Evolutionary conservation across 345 rosid species (phyloP).

Genomic region (Eucalyptus pauciflora): DNA sequence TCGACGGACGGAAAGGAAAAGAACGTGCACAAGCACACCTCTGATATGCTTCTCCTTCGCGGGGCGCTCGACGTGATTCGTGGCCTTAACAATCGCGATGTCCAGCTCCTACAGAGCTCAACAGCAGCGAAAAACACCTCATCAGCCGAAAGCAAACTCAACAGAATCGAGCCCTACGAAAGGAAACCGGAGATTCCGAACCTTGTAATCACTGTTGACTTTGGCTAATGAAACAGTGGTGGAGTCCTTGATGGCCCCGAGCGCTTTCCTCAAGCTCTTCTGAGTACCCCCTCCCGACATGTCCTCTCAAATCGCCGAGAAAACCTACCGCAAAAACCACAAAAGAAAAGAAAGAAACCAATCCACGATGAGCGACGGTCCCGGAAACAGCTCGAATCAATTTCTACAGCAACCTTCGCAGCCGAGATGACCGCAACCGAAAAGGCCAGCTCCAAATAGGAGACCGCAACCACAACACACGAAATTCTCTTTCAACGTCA

Average conservation of each 20-base stretch:
- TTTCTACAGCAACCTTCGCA: not conserved
- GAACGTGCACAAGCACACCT: slow-evolving; percentile 24
- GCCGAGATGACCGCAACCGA: not conserved
- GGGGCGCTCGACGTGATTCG: slow-evolving; percentile 89
- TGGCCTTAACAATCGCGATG: slow-evolving; percentile 90
- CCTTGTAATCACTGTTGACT: slow-evolving; percentile 97
- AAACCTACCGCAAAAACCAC: not conserved
- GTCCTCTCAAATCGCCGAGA: slow-evolving; percentile 24
- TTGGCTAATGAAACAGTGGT: slow-evolving; percentile 98
- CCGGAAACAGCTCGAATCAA: not conserved
- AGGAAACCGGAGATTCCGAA: not conserved
- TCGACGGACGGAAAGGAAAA: not conserved
- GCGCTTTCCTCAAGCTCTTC: slow-evolving; percentile 86
- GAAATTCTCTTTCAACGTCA: not conserved
- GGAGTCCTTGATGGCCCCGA: slow-evolving; percentile 93
- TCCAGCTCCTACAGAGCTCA: slow-evolving; percentile 66
- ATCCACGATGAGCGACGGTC: not conserved
- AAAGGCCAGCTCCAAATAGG: not conserved
- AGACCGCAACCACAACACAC: not conserved
- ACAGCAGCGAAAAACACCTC: not conserved
- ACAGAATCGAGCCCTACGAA: not conserved
- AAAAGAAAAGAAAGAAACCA: not conserved
- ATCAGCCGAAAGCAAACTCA: not conserved
- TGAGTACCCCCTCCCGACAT: slow-evolving; percentile 85
- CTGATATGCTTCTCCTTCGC: slow-evolving; percentile 82